A percentile compares a stretch with the other conserved stretches of the same genome.
phyloP scores from a whole-genome alignment of 805 yeast species.

The Candida sanyiensis region DNA sequence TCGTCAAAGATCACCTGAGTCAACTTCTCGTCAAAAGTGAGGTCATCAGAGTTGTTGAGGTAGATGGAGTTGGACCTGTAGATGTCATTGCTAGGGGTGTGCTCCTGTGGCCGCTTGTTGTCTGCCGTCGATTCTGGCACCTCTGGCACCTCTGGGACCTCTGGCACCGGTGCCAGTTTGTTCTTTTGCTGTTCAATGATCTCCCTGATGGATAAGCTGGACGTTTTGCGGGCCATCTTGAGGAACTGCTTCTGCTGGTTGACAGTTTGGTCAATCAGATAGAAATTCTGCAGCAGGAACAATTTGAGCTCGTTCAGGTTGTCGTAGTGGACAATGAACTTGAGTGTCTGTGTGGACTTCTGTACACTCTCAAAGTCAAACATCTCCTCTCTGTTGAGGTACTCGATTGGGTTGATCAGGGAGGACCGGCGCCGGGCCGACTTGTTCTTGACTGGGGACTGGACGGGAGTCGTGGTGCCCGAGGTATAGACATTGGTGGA shows the following conservation, averaged over 20 bases:
- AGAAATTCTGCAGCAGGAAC: slow-evolving; percentile 38
- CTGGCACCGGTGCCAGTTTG: neutral
- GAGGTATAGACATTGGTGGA: neutral
- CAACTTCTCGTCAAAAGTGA: slow-evolving; percentile 9
- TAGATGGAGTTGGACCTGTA: slow-evolving; percentile 23
- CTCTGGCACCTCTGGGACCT: slow-evolving; percentile 3
- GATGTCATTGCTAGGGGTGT: slow-evolving; percentile 7
- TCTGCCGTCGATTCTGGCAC: slow-evolving; percentile 4
- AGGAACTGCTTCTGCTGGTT: slow-evolving; percentile 17
- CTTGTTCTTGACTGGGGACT: slow-evolving; percentile 1
- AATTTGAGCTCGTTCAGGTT: slow-evolving; percentile 50
- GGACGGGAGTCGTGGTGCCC: neutral
- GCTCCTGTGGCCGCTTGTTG: slow-evolving; percentile 1
- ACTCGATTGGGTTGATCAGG: slow-evolving; percentile 13
- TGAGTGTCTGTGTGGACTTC: slow-evolving; percentile 31
- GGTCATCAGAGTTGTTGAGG: slow-evolving; percentile 16
- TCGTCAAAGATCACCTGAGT: slow-evolving; percentile 29
- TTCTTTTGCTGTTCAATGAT: slow-evolving; percentile 10
- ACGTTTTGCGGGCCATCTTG: slow-evolving; percentile 17
- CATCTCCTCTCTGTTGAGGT: slow-evolving; percentile 19
- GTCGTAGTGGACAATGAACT: slow-evolving; percentile 56
- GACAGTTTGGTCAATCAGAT: slow-evolving; percentile 19
- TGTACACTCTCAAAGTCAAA: slow-evolving; percentile 35
- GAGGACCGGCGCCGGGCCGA: slow-evolving; percentile 13
- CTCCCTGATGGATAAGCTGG: slow-evolving; percentile 23